Percentiles rank a stretch among this genome's conserved stretches.
Conservation (phyloP, 345 rosid species). For the Clarkia xantiana region DNA sequence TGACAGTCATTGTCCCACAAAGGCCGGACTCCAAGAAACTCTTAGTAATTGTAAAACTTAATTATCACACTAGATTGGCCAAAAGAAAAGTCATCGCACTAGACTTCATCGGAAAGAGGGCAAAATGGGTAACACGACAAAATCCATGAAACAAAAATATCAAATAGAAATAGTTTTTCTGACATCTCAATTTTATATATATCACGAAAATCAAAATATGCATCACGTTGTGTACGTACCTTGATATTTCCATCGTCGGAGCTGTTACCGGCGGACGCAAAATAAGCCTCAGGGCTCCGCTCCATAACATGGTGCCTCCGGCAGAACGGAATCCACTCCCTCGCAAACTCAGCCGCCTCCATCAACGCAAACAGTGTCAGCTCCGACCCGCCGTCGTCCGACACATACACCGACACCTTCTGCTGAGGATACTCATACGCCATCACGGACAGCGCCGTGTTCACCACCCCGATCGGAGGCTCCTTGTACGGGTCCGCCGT, state of each 20-base stretch:
- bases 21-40: no score
- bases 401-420: constrained; percentile 54
- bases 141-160: no score
- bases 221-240: constrained; percentile 23
- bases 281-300: constrained; percentile 45
- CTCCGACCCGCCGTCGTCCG: constrained; percentile 75
- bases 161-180: no score
- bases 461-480: constrained; percentile 58
- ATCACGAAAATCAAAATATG: no score
- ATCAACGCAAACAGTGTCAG: constrained; percentile 59
- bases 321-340: constrained; percentile 63
- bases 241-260: constrained; percentile 27
- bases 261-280: constrained; percentile 15
- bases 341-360: constrained; percentile 64
- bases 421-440: constrained; percentile 62
- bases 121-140: no score
- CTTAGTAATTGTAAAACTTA: no score
- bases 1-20: no score
- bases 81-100: no score
- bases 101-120: no score
- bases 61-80: not conserved
- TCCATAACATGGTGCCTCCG: constrained; percentile 24
- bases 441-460: constrained; percentile 67
- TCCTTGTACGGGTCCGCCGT: constrained; percentile 88
- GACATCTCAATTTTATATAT: no score